Percentiles rank a stretch among this genome's conserved stretches.
Evolutionary conservation across 306 rosid genomes (phyloP).

Genomic region (Vigna mungo): DNA sequence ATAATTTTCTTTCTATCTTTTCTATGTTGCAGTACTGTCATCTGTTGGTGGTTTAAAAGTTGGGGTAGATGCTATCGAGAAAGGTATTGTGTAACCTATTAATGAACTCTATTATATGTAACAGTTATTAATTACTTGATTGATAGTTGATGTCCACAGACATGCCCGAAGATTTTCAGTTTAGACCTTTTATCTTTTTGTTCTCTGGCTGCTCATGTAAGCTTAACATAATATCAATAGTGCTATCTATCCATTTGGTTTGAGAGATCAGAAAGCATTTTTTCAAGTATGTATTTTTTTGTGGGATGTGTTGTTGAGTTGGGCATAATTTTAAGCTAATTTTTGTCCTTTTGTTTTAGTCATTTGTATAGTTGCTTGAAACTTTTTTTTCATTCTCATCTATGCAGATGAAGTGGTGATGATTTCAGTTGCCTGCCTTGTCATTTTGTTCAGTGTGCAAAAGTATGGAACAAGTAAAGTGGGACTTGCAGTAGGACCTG

Average conservation of each 20-base stretch:
- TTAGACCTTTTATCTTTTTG: constrained; percentile 13
- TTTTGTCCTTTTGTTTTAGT: constrained; percentile 18
- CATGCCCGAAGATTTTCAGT: constrained; percentile 1
- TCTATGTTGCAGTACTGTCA: constrained; percentile 73
- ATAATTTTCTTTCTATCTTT: constrained; percentile 42
- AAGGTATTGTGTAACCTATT: constrained; percentile 63
- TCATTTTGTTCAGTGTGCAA: constrained; percentile 92
- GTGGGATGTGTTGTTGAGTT: background rate
- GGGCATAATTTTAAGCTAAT: constrained; percentile 1
- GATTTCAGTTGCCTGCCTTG: constrained; percentile 88
- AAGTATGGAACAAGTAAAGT: constrained; percentile 96
- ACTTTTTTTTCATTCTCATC: constrained; percentile 32
- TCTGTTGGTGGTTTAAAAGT: constrained; percentile 92
- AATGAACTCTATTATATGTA: constrained; percentile 27
- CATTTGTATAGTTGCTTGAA: constrained; percentile 37
- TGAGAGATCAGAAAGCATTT: background rate
- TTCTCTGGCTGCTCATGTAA: constrained; percentile 4
- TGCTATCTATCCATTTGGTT: constrained; percentile 11
- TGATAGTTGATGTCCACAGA: constrained; percentile 30
- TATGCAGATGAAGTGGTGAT: constrained; percentile 89
- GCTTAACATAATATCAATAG: constrained; percentile 13
- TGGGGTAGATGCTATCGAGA: constrained; percentile 73
- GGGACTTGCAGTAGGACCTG: constrained; percentile 95
- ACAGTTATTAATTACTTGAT: constrained; percentile 4
- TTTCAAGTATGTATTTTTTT: background rate